Base-by-base conservation (phyloP, 169 alveolate genomes). In the Plasmodium ovale region DNA sequence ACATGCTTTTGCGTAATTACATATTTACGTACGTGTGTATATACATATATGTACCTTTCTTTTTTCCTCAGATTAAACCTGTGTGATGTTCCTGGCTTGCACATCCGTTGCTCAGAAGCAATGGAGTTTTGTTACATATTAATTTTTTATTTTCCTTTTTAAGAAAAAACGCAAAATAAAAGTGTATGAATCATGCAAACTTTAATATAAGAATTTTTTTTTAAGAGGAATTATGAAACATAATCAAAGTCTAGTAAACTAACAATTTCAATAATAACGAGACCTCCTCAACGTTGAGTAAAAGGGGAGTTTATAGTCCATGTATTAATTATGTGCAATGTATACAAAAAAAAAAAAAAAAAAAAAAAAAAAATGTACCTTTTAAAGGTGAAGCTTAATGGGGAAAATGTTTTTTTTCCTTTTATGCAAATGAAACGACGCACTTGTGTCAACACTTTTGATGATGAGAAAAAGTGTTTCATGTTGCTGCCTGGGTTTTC, bases 1-100 rank as follows among this genome's bases (percentile, higher is more conserved):
- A 49, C 87, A 92, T 93, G 69, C 85, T 64, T 87, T 70, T 64
- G 90, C 94, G 16, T 72, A 91, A n/a, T 85, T 53, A 87, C 21
- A 31, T 67, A 14, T 3, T 3, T 5, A 16, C 6, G 21, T 37
- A 29, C 64, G 74, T 31, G 42, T 10, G 23, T 19, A 77, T 56
- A 39, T 5, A 39, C 10, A 10, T 5, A 39, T 39, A 39, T 39
- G 10, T 10, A 51, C 19, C 23, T 25, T 65, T 2, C 54, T 47
- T 47, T 51, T 51, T 25, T 65, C 35, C 35, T 37, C 73, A 65
- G 73, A 65, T 65, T 31, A 65, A 65, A 49, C 73, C 73, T 65
- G 73, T 65, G 59, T 65, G 54, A 39, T 39, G 9, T 6, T 39
- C n/a, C 9, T 39, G n/a, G 9, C n/a, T n/a, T n/a, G n/a, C n/a